These are phyloP conservation scores for Xylaria digitata DNA, from an alignment of 2,329 filamentous ascomycete species.

Conservation along the genomic window DNA sequence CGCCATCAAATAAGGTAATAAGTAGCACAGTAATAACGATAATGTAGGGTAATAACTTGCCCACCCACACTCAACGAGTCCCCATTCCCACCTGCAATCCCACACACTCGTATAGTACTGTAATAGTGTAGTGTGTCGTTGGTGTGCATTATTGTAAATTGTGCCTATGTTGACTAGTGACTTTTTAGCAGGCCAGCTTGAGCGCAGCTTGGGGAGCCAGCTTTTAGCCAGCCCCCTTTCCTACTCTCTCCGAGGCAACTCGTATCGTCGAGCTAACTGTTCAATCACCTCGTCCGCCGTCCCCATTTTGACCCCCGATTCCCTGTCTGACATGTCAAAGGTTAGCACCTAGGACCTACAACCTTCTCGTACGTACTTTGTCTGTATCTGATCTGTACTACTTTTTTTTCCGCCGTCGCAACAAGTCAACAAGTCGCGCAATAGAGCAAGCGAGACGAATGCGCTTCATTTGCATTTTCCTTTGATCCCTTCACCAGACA, in stretches of 20 bases:
- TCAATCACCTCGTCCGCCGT: constrained; percentile 4
- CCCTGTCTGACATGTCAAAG: too few species aligned
- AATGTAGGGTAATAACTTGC: constrained; percentile 22
- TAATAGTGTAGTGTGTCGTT: too few species aligned
- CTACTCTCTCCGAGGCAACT: constrained; percentile 25
- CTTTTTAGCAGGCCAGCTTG: constrained; percentile 29
- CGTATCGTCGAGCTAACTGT: constrained; percentile 12
- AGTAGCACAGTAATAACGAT: neutral
- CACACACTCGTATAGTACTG: neutral
- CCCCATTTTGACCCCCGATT: neutral
- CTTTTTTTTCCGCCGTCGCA: constrained; percentile 33
- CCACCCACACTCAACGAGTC: constrained; percentile 20
- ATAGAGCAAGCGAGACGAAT: constrained; percentile 23
- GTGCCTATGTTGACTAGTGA: constrained; percentile 16
- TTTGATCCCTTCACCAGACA: constrained; percentile 27
- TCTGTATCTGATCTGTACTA: constrained; percentile 1
- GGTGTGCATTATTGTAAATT: too few species aligned
- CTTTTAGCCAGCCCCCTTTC: constrained; percentile 31
- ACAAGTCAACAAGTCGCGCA: constrained; percentile 27
- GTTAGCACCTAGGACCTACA: neutral
- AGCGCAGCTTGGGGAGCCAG: too few species aligned
- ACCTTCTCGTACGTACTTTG: constrained; percentile 3
- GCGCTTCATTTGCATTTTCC: constrained; percentile 31
- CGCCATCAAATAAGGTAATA: constrained; percentile 20
- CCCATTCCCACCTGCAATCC: neutral